phyloP scores from a whole-genome alignment of 129 eudicot species.

The Arctium minus region DNA sequence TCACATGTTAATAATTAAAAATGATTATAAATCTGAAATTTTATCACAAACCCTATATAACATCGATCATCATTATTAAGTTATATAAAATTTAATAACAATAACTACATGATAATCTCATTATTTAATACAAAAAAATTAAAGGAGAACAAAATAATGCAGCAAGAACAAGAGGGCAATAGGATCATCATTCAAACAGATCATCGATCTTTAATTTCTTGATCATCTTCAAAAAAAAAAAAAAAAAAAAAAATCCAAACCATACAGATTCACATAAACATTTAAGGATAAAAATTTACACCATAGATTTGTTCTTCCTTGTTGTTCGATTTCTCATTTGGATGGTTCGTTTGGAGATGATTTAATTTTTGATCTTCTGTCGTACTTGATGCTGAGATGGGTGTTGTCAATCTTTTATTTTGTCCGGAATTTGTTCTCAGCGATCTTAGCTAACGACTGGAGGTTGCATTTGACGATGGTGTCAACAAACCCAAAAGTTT shows the following conservation, averaged over 20 bases:
- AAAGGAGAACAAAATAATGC: background rate
- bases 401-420: conserved; percentile 4
- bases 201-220: background rate
- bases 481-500: conserved; percentile 70
- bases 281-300: conserved; percentile 6
- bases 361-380: background rate
- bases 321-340: background rate
- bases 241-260: background rate
- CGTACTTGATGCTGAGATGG: conserved; percentile 6
- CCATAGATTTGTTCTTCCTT: conserved; percentile 7
- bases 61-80: background rate
- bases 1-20: background rate
- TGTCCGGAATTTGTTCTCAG: conserved; percentile 36
- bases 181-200: background rate
- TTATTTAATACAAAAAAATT: background rate
- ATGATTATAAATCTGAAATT: background rate
- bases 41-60: background rate
- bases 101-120: background rate
- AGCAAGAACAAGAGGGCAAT: conserved; percentile 7
- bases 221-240: background rate
- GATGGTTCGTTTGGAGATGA: background rate
- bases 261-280: conserved; percentile 8
- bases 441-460: conserved; percentile 65
- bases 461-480: conserved; percentile 80
- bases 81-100: background rate